Conservation (phyloP, 352 stramenopile species). For the Halophytophthora batemanensis region DNA sequence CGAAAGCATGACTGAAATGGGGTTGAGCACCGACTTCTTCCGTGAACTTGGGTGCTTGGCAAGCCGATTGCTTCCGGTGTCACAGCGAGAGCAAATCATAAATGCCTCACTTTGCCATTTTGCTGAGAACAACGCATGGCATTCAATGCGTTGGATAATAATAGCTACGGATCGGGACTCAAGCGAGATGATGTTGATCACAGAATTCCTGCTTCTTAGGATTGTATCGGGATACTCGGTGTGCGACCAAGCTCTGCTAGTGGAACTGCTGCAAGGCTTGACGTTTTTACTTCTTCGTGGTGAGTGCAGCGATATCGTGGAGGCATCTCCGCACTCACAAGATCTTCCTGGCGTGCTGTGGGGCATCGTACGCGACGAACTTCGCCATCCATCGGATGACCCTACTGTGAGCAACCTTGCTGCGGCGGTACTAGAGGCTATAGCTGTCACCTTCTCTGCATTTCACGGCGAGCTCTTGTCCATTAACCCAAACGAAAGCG, state of each 20-base stretch:
- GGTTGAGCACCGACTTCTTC: conserved; percentile 7
- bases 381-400: conserved; percentile 7
- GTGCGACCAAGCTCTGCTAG: conserved; percentile 14
- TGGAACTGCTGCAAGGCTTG: conserved; percentile 20
- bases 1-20: neutral
- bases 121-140: conserved; percentile 14
- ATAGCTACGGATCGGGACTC: conserved; percentile 5
- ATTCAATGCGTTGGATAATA: conserved; percentile 30
- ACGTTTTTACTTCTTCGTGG: conserved; percentile 19
- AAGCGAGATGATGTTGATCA: conserved; percentile 16
- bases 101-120: conserved; percentile 17
- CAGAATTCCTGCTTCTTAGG: conserved; percentile 24
- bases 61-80: conserved; percentile 14
- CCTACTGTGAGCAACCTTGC: conserved; percentile 7
- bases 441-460: conserved; percentile 9
- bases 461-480: conserved; percentile 12
- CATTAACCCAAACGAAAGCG: conserved; percentile 8
- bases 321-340: conserved; percentile 9
- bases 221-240: conserved; percentile 18
- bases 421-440: conserved; percentile 14
- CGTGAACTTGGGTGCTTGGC: conserved; percentile 20
- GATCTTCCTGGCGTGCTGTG: conserved; percentile 18
- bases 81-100: conserved; percentile 19
- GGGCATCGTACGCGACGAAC: conserved; percentile 10
- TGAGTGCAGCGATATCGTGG: conserved; percentile 17